Base-by-base conservation (phyloP, 768 basidiomycete species). In the Podaxis sp. region DNA sequence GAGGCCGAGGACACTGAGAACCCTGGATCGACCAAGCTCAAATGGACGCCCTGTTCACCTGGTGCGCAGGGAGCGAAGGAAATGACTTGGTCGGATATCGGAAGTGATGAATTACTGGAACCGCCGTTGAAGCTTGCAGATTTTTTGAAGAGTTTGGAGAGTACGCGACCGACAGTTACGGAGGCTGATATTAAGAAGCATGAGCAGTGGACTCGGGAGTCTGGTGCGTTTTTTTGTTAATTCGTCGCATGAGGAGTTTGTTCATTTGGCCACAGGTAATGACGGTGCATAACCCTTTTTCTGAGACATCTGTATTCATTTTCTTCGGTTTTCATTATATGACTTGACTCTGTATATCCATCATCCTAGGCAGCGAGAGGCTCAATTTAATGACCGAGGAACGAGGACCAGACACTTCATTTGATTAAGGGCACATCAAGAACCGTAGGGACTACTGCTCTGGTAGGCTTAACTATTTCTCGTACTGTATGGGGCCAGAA, bases 41-140 rank as follows among this genome's bases (percentile, higher is more conserved):
- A 88, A 74, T 96, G 85, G 89, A 98, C 95, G 21, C 97, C 97
- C 1, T 99, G 97, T 71, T 98, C 95, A 1, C 95, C 97, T 1
- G 95, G 96, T 7, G 94, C 95, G 65, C 79, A 85, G 0, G 85
- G 84, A 0, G 95, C 91, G 0, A 78, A 85, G 53, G 96, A 98
- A 76, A 93, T 89, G 79, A 77, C 85, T 4, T 98, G 96, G 96
- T 83, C 90, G 21, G 90, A 91, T 58, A 80, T 99, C 46, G 87
- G 87, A 47, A 88, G 89, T 1, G 91, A 98, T 57, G 92, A 97
- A 70, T 77, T 98, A 40, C 77, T 87, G n/a, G 96, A 98, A 71
- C 96, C 97, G 1, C 82, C 88, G 55, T 76, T 98, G 71, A 85
- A 77, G 60, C 56, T 92, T 35, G 78, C 74, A 9, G 95, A 97